Base-by-base conservation (phyloP, 2,329 filamentous ascomycete species). In the Arthroderma sp. region DNA sequence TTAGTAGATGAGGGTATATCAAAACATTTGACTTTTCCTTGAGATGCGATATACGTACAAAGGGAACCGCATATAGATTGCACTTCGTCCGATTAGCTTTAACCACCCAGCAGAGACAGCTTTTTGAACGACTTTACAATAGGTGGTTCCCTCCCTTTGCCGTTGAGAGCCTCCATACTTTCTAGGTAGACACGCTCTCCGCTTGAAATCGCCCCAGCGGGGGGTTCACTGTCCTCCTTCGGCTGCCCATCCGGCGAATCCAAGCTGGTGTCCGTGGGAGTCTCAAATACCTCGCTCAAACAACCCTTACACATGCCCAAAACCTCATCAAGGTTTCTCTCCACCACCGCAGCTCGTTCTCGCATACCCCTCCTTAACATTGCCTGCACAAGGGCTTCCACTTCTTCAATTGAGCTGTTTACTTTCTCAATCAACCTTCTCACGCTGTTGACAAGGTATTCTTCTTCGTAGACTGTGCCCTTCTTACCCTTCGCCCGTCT, bases 401-500 rank as follows among this genome's bases (percentile, higher is more conserved):
- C 81, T 69, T 98, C 93, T 0, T 81, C 78, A 54, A 83, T 80
- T 2, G 85, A 79, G 21, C 77, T 77, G 69, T 91, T 89, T 21
- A 95, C 82, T 37, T 91, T 80, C 69, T 95, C 89, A 13, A 95
- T 81, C 35, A 98, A 78, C 23, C 93, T 79, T 11, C 85, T 81
- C 37, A 97, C 84, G 63, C 86, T 91, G 70, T 91, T 93, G 59
- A 95, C 85, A 4, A 98, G 81, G 70, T 98, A 98, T 71, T 97
- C 93, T 68, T 97, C 91, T 71, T 98, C 93, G 71, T 98, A 98
- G 4, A 98, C 88, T 15, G 88, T 95, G 9, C 93, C 93, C 76
- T 97, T 97, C 70, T 95, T 91, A 23, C 93, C 93, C 6, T 89
- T 79, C 0, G 93, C 93, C 15, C 91, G 83, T 79, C 98, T 98